Conservation (phyloP, 2,329 filamentous ascomycete genomes). For the Fusarium sp. region DNA sequence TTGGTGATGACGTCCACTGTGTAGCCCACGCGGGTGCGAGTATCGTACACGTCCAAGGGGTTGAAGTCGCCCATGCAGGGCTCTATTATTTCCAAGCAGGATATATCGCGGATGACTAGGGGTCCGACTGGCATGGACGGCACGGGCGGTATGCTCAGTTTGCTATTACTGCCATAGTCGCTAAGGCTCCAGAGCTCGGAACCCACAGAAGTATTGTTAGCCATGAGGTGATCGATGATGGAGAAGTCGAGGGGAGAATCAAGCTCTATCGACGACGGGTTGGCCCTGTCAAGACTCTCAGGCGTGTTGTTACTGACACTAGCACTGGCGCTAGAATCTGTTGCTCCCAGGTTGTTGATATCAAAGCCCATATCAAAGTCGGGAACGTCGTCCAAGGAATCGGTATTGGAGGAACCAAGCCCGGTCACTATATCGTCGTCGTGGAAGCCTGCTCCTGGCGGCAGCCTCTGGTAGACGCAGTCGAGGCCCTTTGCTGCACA, state of each 20-base stretch:
- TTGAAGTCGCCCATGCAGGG: slow-evolving; percentile 48
- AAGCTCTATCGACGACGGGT: slow-evolving; percentile 44
- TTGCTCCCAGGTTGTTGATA: slow-evolving; percentile 50
- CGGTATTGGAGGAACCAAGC: slow-evolving; percentile 6
- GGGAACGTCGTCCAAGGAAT: slow-evolving; percentile 41
- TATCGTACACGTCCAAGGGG: slow-evolving; percentile 54
- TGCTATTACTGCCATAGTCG: slow-evolving; percentile 45
- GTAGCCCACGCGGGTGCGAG: slow-evolving; percentile 53
- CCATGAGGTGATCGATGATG: slow-evolving; percentile 54
- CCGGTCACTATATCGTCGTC: slow-evolving; percentile 39
- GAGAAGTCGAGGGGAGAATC: slow-evolving; percentile 53
- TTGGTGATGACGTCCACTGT: slow-evolving; percentile 51
- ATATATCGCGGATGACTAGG: slow-evolving; percentile 51
- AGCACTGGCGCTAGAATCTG: slow-evolving; percentile 43
- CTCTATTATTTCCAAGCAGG: slow-evolving; percentile 43
- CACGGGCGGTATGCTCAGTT: slow-evolving; percentile 52
- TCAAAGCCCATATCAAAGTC: slow-evolving; percentile 57
- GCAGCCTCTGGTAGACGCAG: slow-evolving; percentile 59
- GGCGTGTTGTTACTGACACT: slow-evolving; percentile 42
- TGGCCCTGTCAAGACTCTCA: slow-evolving; percentile 47
- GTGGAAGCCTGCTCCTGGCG: slow-evolving; percentile 42
- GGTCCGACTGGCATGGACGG: slow-evolving; percentile 40
- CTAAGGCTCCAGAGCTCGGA: slow-evolving; percentile 49
- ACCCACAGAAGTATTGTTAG: slow-evolving; percentile 39
- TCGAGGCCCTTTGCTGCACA: slow-evolving; percentile 58